Evolutionary conservation across 1,139 yeast species (phyloP), one percentile per base, ranked within the genome.

Genomic region (Starmera stellimalicola): DNA sequence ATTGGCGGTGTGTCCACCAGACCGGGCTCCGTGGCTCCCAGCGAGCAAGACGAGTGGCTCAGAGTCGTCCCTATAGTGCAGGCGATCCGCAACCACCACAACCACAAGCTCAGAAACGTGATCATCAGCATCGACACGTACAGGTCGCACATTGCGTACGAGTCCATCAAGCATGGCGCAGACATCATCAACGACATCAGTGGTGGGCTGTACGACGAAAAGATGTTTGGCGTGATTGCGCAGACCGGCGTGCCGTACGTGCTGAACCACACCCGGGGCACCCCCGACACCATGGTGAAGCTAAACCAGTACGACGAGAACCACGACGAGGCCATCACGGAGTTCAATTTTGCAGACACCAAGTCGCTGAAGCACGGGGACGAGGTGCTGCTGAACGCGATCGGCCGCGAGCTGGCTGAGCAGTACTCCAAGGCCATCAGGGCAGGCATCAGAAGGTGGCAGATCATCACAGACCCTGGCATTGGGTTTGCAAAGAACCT

Each of bases 1-100:
- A 70, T 91, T 37, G 98, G 97, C 7, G 97, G 97, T 1, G 85
- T 85, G 38, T 83, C 95, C 0, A 88, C 97, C 0, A 67, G 93
- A 35, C 97, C 97, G 0, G 83, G 85, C 3, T 72, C 93, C 3
- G 48, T 47, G 1, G 83, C 73, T 36, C 79, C 81, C 0, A 50
- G 70, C 3, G 65, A 60, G 16, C 64, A 58, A 5, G 87, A 77
- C 42, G 93, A 81, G 50, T 44, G 80, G 24, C 45, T 47, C 2
- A 61, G 97, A 28, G 81, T 87, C 1, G 53, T 84, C 3, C 93
- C 94, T 0, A 70, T 82, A 0, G 67, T 91, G 8, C 55, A 67
- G 41, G 75, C 75, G 0, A 68, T 91, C 19, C 69, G 94, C 31
- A 40, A 50, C 6, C 55, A 57, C 22, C 50, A 50, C n/a, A 50